Evolutionary conservation across 805 yeast species (phyloP).

Genomic region (Saturnispora dispora): DNA sequence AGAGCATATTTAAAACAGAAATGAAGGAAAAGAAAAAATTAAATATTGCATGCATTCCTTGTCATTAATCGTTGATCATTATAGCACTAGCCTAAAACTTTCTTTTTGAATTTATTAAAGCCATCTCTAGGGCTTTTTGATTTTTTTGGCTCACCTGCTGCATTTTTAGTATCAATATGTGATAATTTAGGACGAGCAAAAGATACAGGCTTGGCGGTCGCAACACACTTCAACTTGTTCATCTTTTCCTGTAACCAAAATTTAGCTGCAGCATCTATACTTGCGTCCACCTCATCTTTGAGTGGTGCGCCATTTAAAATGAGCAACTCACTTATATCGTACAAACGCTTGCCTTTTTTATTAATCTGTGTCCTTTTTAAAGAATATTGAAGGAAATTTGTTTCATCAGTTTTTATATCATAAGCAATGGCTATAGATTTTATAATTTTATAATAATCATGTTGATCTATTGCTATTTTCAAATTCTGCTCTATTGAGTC

Average conservation of each 20-base stretch:
- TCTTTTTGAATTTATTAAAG: conserved; percentile 22
- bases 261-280: conserved; percentile 31
- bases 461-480: background rate
- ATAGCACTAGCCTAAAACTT: conserved; percentile 7
- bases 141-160: background rate
- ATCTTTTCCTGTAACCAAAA: conserved; percentile 44
- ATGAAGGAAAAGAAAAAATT: background rate
- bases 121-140: conserved; percentile 11
- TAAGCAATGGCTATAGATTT: conserved; percentile 36
- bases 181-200: background rate
- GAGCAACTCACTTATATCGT: conserved; percentile 46
- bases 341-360: conserved; percentile 24
- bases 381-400: conserved; percentile 42
- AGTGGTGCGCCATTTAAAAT: conserved; percentile 46
- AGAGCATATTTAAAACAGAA: background rate
- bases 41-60: background rate
- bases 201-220: background rate
- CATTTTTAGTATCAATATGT: background rate
- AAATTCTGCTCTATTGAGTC: conserved; percentile 18
- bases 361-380: conserved; percentile 29
- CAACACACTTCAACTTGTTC: conserved; percentile 23
- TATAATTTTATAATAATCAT: conserved; percentile 28
- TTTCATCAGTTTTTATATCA: conserved; percentile 36
- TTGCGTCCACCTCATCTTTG: conserved; percentile 22
- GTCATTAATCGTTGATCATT: background rate